Evolutionary conservation across 2,329 filamentous ascomycete genomes (phyloP), one percentile per base, ranked within the genome.

Genomic region (Aspergillus ochraceus): DNA sequence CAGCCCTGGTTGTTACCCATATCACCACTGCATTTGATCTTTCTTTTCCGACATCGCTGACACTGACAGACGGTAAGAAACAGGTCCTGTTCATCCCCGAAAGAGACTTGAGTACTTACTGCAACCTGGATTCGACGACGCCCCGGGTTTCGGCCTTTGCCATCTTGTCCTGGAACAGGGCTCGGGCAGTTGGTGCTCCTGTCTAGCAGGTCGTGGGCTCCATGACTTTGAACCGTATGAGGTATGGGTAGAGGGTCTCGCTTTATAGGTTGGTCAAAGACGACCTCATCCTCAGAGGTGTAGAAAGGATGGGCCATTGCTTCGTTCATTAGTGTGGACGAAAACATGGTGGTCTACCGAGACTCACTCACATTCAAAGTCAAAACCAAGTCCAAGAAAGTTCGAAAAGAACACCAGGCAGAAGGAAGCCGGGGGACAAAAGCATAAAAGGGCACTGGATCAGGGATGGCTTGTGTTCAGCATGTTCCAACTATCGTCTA

Each of bases 21-120:
- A 72, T 97, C 92, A 49, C 94, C 94, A 70, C 90, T 96, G 79
- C 94, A 98, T 67, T 91, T 89, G 69, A 98, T 98, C 81, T 98
- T 98, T 60, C 94, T 86, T 79, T 94, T 93, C 61, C 94, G 87
- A 77, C 94, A 98, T 66, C 94, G 87, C 39, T 87, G 86, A 75
- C 94, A 98, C 94, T 97, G 17, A 65, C 20, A 11, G 26, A 20
- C 57, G 49, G 19, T 66, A 49, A 68, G 62, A 54, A 32, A 6
- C 11, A 17, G 29, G 49, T 30, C 6, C 45, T 9, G 19, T 51
- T 52, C 24, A 14, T 49, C 20, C 9, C 54, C 17, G 22, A 3
- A 14, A 49, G 24, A 24, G n/a, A 1, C 12, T 11, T 14, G 22
- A 46, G 26, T 55, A 66, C 69, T 57, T 76, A 84, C 83, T 22